Conservation (phyloP, 78 protist genomes). For the slime mould (Dictyostelium discoideum) region dicty_2.7 NC_007090.3:4560501-4561000, state of each 20-base stretch:
- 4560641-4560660: conserved; percentile 66
- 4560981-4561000: background rate
- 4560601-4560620: conserved; percentile 60
- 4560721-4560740: conserved; percentile 72
- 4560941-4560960: background rate
- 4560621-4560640: conserved; percentile 64
- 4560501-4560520: conserved; percentile 49
- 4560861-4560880: conserved; percentile 37
- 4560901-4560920: conserved; percentile 5
- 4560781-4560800: conserved; percentile 25
- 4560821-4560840: conserved; percentile 72
- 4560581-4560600: conserved; percentile 55
- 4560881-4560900: conserved; percentile 42
- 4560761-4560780: conserved; percentile 41
- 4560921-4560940: background rate
- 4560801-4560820: conserved; percentile 55
- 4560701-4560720: conserved; percentile 80
- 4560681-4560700: conserved; percentile 67
- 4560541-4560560: conserved; percentile 61
- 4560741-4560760: conserved; percentile 70
- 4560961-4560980: background rate
- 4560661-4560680: conserved; percentile 58
- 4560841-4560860: conserved; percentile 45
- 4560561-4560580: conserved; percentile 51
- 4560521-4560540: conserved; percentile 42